These are phyloP conservation scores for Lignosus rhinocerotis DNA, from an alignment of 1,284 basidiomycete species.

Conservation along the genomic window DNA sequence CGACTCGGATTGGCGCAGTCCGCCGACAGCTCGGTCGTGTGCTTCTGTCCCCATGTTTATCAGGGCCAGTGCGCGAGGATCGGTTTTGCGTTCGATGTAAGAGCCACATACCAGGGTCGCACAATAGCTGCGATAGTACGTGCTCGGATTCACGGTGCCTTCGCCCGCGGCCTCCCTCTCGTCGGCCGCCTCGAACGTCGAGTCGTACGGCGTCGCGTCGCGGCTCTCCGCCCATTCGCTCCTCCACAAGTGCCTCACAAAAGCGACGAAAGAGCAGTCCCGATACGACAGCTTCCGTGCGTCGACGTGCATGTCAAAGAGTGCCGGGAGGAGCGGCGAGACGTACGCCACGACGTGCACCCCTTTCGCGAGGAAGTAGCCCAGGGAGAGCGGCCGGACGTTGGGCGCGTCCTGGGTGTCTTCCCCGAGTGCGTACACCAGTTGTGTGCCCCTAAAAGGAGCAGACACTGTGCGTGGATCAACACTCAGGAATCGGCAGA, in stretches of 20 bases:
- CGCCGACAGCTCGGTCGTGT: not conserved
- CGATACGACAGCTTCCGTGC: conserved; percentile 41
- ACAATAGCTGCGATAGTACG: conserved; percentile 47
- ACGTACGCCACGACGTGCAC: conserved; percentile 47
- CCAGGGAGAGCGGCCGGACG: conserved; percentile 44
- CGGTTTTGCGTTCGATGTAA: too few species aligned
- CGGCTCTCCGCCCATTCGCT: conserved; percentile 51
- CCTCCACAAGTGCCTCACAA: conserved; percentile 43
- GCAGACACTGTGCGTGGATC: conserved; percentile 38
- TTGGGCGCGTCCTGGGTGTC: conserved; percentile 41
- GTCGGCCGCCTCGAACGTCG: conserved; percentile 48
- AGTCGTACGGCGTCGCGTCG: conserved; percentile 50
- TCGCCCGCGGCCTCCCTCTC: conserved; percentile 43
- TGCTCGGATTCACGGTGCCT: conserved; percentile 37
- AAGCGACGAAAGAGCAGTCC: conserved; percentile 35
- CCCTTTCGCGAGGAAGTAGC: conserved; percentile 39
- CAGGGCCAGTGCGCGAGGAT: not conserved
- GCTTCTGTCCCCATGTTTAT: not conserved
- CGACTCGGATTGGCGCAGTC: not conserved
- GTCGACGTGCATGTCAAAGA: conserved; percentile 47
- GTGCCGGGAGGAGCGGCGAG: conserved; percentile 40
- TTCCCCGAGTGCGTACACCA: conserved; percentile 49
- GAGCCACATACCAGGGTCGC: conserved; percentile 38
- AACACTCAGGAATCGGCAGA: not conserved
- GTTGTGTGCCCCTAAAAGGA: conserved; percentile 51